phyloP scores from a whole-genome alignment of 2,329 filamentous ascomycete genomes.

The Colletotrichum godetiae region DNA sequence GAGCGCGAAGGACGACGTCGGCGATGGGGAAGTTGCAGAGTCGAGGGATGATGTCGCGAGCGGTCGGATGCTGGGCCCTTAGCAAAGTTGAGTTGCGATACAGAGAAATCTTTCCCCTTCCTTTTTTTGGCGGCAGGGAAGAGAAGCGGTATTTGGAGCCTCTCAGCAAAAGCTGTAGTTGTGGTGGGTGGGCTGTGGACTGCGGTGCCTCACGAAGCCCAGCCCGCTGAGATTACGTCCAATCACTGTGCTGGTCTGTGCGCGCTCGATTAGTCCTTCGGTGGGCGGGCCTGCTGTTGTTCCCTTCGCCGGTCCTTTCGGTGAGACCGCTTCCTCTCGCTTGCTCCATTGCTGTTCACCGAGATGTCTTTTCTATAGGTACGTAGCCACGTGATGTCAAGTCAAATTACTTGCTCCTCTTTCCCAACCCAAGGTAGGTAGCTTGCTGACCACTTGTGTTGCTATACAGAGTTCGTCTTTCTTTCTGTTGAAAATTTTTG shows the following conservation, averaged over 20 bases:
- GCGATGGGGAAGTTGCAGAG: background rate
- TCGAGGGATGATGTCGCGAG: conserved; percentile 2
- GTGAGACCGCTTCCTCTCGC: background rate
- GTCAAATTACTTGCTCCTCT: background rate
- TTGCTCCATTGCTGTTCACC: background rate
- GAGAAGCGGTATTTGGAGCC: conserved; percentile 27
- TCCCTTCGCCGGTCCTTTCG: background rate
- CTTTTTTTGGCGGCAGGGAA: conserved; percentile 10
- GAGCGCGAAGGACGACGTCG: conserved; percentile 16
- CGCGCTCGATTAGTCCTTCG: background rate
- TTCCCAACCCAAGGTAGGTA: too few relatives aligned
- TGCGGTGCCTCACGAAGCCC: conserved; percentile 32
- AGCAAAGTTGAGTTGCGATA: conserved; percentile 3
- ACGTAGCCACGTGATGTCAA: background rate
- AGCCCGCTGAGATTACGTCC: conserved; percentile 31
- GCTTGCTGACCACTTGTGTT: background rate
- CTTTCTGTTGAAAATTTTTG: background rate
- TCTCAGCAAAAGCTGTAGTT: conserved; percentile 34
- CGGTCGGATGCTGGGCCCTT: conserved; percentile 1
- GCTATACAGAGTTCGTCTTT: background rate
- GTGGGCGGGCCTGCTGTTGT: conserved; percentile 7
- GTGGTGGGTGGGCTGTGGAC: conserved; percentile 33
- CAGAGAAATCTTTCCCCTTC: background rate
- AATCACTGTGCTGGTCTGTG: conserved; percentile 23
- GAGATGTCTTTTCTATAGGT: background rate